These are phyloP conservation scores for Fusarium sp. DNA, from an alignment of 2,329 filamentous ascomycete species.

Conservation along the genomic window DNA sequence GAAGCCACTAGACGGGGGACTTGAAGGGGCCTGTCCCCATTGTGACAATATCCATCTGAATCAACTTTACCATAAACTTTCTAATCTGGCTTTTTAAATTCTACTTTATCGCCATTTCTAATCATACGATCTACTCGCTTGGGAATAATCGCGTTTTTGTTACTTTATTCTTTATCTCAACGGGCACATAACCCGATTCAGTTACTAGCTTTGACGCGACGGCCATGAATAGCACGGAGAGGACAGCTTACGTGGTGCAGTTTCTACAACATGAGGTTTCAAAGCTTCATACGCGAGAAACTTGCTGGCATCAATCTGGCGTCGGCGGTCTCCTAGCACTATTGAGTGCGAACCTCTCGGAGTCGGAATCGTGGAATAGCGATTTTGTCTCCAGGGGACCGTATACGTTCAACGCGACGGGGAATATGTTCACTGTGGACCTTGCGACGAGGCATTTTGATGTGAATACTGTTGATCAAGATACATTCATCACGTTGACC, in stretches of 20 bases:
- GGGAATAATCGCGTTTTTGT: background rate
- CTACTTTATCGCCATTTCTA: background rate
- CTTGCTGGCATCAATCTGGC: slow-evolving; percentile 7
- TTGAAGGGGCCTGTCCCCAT: background rate
- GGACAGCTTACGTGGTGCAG: background rate
- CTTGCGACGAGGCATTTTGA: background rate
- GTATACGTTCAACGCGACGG: background rate
- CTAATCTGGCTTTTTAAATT: background rate
- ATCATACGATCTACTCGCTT: background rate
- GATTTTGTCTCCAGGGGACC: background rate
- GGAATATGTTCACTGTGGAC: background rate
- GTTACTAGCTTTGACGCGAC: background rate
- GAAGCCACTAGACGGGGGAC: background rate
- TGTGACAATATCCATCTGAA: background rate
- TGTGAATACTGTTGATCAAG: slow-evolving; percentile 5
- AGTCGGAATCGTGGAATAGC: background rate
- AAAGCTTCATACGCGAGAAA: background rate
- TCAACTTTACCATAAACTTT: background rate
- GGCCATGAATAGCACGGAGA: background rate
- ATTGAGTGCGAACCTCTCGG: background rate
- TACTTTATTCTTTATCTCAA: background rate
- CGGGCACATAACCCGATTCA: background rate
- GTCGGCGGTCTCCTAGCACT: background rate
- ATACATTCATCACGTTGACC: background rate
- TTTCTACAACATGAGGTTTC: slow-evolving; percentile 1